A percentile compares a stretch with the other conserved stretches of the same genome.
These are phyloP conservation scores for Gentiana dahurica DNA, from an alignment of 257 asterid genomes.

Conservation along the genomic window DNA sequence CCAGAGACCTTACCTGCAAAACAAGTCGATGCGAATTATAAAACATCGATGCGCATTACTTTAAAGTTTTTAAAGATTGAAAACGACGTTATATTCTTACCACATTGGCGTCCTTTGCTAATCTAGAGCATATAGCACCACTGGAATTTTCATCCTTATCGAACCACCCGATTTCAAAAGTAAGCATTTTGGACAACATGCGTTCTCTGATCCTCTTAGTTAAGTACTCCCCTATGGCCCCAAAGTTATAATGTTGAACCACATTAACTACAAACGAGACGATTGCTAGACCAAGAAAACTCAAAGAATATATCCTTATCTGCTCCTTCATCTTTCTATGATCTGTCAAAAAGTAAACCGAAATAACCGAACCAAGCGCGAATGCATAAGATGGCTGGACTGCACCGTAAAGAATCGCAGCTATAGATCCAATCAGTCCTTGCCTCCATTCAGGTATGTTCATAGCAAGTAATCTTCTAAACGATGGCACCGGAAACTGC, in stretches of 20 bases:
- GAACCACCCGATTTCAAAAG: constrained; percentile 90
- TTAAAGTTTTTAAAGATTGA: no score
- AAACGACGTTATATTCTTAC: constrained; percentile 20
- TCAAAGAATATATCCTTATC: constrained; percentile 39
- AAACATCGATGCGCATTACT: background rate
- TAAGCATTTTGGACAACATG: constrained; percentile 77
- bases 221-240: constrained; percentile 85
- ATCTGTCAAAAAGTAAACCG: constrained; percentile 53
- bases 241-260: constrained; percentile 73
- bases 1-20: constrained; percentile 72
- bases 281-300: constrained; percentile 63
- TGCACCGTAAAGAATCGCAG: constrained; percentile 78
- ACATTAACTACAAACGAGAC: constrained; percentile 51
- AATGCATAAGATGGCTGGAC: constrained; percentile 76
- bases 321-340: constrained; percentile 50
- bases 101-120: constrained; percentile 93
- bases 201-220: constrained; percentile 81
- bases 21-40: background rate
- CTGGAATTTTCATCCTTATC: constrained; percentile 73
- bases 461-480: constrained; percentile 63
- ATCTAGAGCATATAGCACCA: constrained; percentile 75
- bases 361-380: constrained; percentile 69
- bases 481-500: constrained; percentile 49
- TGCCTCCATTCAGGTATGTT: constrained; percentile 88
- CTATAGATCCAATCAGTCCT: constrained; percentile 44